A percentile compares a stretch with the other conserved stretches of the same genome.
phyloP scores from a whole-genome alignment of 768 basidiomycete species.

The Mycena vitilis region DNA sequence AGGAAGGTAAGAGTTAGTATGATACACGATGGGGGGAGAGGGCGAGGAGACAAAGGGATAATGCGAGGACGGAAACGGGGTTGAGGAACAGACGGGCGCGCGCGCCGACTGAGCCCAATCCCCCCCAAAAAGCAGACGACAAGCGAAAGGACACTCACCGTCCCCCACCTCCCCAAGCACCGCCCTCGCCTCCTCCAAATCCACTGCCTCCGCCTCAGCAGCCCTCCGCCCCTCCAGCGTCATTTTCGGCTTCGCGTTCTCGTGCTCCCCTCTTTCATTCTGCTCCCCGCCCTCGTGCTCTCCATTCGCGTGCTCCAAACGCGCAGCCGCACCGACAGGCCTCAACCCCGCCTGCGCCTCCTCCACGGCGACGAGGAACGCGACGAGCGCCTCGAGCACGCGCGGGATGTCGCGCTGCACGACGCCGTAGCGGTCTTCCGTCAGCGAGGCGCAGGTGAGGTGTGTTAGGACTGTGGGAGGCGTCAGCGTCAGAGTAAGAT shows the following conservation, averaged over 20 bases:
- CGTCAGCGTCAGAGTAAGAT: too few species aligned
- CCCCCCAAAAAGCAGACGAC: not conserved
- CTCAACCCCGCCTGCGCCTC: constrained; percentile 66
- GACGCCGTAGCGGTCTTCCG: constrained; percentile 84
- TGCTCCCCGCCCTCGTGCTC: constrained; percentile 54
- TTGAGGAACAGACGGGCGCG: too few species aligned
- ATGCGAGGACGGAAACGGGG: not conserved
- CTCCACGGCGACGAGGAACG: constrained; percentile 75
- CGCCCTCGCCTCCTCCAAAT: constrained; percentile 68
- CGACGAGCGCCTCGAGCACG: constrained; percentile 80
- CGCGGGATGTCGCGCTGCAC: constrained; percentile 89
- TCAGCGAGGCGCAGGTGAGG: constrained; percentile 76
- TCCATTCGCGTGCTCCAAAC: too few species aligned
- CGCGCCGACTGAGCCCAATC: too few species aligned
- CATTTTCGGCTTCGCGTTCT: constrained; percentile 49
- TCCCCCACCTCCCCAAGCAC: constrained; percentile 64
- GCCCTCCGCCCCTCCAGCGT: constrained; percentile 45
- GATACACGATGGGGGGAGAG: not conserved
- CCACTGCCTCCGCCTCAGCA: constrained; percentile 54
- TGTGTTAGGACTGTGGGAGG: constrained; percentile 67
- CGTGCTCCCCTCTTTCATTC: constrained; percentile 52
- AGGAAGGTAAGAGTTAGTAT: constrained; percentile 4
- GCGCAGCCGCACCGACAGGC: too few species aligned
- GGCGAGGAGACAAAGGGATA: not conserved
- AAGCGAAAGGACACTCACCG: constrained; percentile 56